Evolutionary conservation across 2,329 filamentous ascomycete genomes (phyloP), one percentile per base, ranked within the genome.

Genomic region (Fusarium mundagurra): DNA sequence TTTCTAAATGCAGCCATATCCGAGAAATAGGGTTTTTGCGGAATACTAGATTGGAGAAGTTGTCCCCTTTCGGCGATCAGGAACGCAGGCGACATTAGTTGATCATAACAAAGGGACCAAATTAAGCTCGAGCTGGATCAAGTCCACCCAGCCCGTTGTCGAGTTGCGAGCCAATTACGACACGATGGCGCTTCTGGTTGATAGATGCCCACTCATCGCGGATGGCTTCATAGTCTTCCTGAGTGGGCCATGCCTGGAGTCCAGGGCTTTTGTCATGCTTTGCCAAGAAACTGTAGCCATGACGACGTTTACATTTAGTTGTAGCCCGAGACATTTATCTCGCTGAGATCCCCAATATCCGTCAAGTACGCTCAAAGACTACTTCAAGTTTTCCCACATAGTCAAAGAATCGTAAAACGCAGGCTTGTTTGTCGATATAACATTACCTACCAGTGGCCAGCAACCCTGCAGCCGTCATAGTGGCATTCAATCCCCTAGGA

Each of bases 181-280:
- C 61, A 64, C 58, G 61, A 59, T 65, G 39, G 61, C 44, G 45
- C 53, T 50, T 44, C 53, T 45, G 57, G 41, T 64, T 53, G 48
- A 60, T 60, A 53, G 48, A 60, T 55, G 55, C 41, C 47, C 41
- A 43, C 60, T 24, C 63, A 60, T 64, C 65, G 50, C 64, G 48
- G 62, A 59, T 33, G 24, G 59, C 62, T 69, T 76, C 68, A 71
- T 43, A 67, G 62, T 70, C 77, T 73, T 24, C 33, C 50, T 47
- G 13, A 34, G 64, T 73, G 71, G 76, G 59, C 39, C 55, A 60
- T 48, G 48, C 34, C 55, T 63, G 45, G 43, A 33, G 55, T 57
- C 20, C 44, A 61, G 22, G 57, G 44, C 58, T 53, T 48, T 53
- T 48, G 27, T 38, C 29, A 63, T 60, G 47, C 51, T 51, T 66